Conservation (phyloP, 306 rosid genomes). For the Vachellia pachyceras region DNA sequence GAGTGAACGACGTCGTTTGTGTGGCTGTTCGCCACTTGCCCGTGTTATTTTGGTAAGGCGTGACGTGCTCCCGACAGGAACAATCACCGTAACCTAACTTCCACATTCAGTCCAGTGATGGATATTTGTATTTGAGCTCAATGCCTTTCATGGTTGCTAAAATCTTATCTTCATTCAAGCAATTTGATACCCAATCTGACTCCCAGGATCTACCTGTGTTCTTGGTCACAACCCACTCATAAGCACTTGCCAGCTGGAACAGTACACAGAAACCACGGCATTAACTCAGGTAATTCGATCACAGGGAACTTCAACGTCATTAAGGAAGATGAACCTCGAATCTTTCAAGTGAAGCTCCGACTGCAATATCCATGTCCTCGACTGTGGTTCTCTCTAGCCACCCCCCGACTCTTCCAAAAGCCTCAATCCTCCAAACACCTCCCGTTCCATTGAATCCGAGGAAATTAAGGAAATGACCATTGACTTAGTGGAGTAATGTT, state of each 20-base stretch:
- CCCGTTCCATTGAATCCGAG: too few relatives aligned
- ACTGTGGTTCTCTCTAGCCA: conserved; percentile 97
- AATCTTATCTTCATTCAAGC: conserved; percentile 68
- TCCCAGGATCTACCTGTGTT: conserved; percentile 91
- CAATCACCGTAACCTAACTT: too few relatives aligned
- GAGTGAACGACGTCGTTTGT: too few relatives aligned
- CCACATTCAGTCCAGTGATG: too few relatives aligned
- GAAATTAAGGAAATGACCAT: conserved; percentile 37
- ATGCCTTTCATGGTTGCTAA: background rate
- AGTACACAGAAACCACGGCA: conserved; percentile 61
- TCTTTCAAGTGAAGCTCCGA: conserved; percentile 77
- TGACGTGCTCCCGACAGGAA: too few relatives aligned
- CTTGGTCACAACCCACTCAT: conserved; percentile 97
- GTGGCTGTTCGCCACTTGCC: too few relatives aligned
- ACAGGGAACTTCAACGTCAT: conserved; percentile 87
- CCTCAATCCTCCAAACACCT: too few relatives aligned
- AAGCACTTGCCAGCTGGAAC: conserved; percentile 84
- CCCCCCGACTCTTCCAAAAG: conserved; percentile 65
- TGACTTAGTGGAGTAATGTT: conserved; percentile 92
- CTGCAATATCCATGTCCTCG: conserved; percentile 96
- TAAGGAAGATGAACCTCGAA: conserved; percentile 92
- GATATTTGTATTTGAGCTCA: too few relatives aligned
- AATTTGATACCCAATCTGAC: conserved; percentile 76
- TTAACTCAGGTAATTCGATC: conserved; percentile 78
- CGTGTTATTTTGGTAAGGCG: too few relatives aligned